These are phyloP conservation scores for Leishmania tropica DNA, from an alignment of 208 protist species.

Conservation along the genomic window DNA sequence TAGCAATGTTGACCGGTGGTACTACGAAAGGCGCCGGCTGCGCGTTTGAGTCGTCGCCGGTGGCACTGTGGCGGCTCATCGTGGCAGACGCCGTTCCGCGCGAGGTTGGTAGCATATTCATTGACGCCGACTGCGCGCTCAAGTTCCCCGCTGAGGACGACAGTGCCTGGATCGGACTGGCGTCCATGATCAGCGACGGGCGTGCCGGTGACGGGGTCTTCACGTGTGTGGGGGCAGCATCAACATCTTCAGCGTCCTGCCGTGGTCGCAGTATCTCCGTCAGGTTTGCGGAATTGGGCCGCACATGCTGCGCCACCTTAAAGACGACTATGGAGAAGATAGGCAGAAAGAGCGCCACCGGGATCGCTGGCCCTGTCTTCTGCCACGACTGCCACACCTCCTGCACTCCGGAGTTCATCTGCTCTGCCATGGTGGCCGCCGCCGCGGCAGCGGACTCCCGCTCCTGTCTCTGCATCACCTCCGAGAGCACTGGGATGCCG, in stretches of 20 bases:
- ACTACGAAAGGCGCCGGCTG: not conserved
- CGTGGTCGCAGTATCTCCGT: slow-evolving; percentile 26
- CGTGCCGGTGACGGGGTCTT: slow-evolving; percentile 20
- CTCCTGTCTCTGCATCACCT: slow-evolving; percentile 45
- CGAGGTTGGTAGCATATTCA: slow-evolving; percentile 19
- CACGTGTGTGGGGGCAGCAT: slow-evolving; percentile 10
- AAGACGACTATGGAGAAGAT: slow-evolving; percentile 65
- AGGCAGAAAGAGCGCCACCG: slow-evolving; percentile 69
- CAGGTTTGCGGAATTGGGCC: slow-evolving; percentile 11
- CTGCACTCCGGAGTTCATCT: slow-evolving; percentile 26
- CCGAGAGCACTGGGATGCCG: slow-evolving; percentile 68
- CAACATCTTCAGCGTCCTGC: slow-evolving; percentile 17
- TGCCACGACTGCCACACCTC: slow-evolving; percentile 39
- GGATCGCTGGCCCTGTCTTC: slow-evolving; percentile 59
- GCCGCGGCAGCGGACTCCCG: slow-evolving; percentile 18
- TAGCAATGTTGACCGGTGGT: slow-evolving; percentile 21
- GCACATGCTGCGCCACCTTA: slow-evolving; percentile 32
- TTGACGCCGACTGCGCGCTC: slow-evolving; percentile 12
- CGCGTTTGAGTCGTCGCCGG: not conserved
- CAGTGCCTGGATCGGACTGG: slow-evolving; percentile 16
- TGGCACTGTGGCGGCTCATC: not conserved
- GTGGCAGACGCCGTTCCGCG: not conserved
- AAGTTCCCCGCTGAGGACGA: slow-evolving; percentile 14
- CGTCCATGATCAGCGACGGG: slow-evolving; percentile 16
- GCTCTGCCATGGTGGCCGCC: slow-evolving; percentile 9